Conservation (phyloP, 169 alveolate species). For the Plasmodium gaboni region DNA sequence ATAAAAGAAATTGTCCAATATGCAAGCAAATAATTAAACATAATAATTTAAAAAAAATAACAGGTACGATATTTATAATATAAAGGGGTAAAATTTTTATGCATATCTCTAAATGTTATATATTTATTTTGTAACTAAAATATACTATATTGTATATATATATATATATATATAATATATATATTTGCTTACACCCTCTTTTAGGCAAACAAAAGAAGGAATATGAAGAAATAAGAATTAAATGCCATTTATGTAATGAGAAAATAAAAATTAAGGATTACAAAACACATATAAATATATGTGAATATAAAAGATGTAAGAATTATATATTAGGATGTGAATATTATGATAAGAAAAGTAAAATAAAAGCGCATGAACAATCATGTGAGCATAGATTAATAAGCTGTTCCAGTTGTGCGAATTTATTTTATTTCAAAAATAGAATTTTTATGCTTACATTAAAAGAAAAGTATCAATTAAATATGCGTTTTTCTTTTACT, state of each 20-base stretch:
- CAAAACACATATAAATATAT: conserved; percentile 34
- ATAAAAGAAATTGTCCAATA: conserved; percentile 66
- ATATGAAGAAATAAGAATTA: conserved; percentile 67
- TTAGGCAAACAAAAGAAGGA: conserved; percentile 56
- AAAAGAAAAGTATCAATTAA: conserved; percentile 51
- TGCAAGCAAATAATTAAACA: conserved; percentile 46
- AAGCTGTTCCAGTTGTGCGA: conserved; percentile 72
- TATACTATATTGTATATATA: not conserved
- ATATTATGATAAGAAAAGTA: conserved; percentile 58
- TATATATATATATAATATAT: not conserved
- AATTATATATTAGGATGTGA: conserved; percentile 76
- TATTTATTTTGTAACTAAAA: not conserved
- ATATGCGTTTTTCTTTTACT: conserved; percentile 31
- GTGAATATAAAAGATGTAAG: conserved; percentile 67
- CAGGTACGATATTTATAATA: conserved; percentile 21
- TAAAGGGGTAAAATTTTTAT: too few species aligned
- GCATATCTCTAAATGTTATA: not conserved
- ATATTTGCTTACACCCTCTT: not conserved
- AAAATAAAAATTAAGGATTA: conserved; percentile 52
- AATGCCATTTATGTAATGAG: conserved; percentile 43
- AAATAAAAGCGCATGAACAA: conserved; percentile 58
- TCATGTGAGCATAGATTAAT: conserved; percentile 70
- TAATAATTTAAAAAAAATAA: conserved; percentile 43
- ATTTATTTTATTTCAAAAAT: conserved; percentile 72
- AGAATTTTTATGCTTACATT: conserved; percentile 43